These are phyloP conservation scores for Sporisorium scitamineum DNA, from an alignment of 1,284 basidiomycete species.

Conservation along the genomic window DNA sequence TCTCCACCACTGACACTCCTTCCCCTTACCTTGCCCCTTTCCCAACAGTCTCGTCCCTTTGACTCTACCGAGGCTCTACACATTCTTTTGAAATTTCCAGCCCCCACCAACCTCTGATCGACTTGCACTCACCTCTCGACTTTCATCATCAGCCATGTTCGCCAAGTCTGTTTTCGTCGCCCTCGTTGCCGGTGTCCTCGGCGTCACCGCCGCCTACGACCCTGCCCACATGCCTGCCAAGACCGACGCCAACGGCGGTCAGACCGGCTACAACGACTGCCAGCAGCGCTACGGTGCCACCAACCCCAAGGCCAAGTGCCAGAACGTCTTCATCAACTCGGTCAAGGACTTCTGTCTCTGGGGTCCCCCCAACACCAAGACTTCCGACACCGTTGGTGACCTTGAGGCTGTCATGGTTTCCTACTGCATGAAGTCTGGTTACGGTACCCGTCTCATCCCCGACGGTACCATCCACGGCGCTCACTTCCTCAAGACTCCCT, in stretches of 20 bases:
- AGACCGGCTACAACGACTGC: slow-evolving; percentile 66
- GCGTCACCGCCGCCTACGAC: slow-evolving; percentile 53
- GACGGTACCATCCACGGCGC: slow-evolving; percentile 79
- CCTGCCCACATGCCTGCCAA: slow-evolving; percentile 61
- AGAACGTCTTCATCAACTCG: slow-evolving; percentile 67
- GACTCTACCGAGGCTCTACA: slow-evolving; percentile 8
- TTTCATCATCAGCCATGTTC: slow-evolving; percentile 38
- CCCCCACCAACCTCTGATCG: not conserved
- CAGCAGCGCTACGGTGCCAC: slow-evolving; percentile 55
- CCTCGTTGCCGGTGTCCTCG: slow-evolving; percentile 46
- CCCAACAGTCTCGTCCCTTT: slow-evolving; percentile 11
- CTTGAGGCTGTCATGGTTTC: slow-evolving; percentile 76
- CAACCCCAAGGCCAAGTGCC: slow-evolving; percentile 61
- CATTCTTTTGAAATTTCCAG: slow-evolving; percentile 36
- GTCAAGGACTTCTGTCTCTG: slow-evolving; percentile 67
- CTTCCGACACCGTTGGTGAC: slow-evolving; percentile 50
- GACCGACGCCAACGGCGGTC: slow-evolving; percentile 56
- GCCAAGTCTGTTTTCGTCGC: slow-evolving; percentile 46
- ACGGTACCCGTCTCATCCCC: slow-evolving; percentile 78
- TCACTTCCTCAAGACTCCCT: slow-evolving; percentile 77
- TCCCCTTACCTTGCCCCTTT: slow-evolving; percentile 3
- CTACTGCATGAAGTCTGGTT: slow-evolving; percentile 76
- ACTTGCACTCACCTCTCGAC: not conserved
- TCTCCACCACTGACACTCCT: slow-evolving; percentile 7
- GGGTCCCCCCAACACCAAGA: slow-evolving; percentile 49